Conservation (phyloP, 208 protist species). For the Acanthamoeba lugdunensis region DNA sequence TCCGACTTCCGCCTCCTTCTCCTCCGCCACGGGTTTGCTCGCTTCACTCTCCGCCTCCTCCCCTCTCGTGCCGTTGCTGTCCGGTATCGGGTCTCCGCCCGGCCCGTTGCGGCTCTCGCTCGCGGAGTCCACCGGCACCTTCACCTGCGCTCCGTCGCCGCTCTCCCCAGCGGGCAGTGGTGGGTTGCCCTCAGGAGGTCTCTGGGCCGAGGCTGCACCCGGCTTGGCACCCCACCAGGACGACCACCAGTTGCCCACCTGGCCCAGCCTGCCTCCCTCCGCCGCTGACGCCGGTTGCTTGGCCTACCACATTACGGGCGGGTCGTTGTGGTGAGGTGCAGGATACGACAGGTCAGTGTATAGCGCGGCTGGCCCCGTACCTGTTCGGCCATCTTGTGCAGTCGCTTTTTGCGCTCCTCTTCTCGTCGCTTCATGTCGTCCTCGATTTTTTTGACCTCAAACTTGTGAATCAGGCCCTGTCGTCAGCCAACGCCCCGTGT, state of each 20-base stretch:
- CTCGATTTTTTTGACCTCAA: slow-evolving; percentile 54
- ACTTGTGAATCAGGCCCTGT: slow-evolving; percentile 53
- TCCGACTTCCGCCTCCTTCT: neutral
- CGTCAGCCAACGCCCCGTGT: neutral
- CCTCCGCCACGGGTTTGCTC: neutral
- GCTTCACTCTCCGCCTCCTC: neutral
- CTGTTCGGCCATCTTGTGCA: slow-evolving; percentile 33
- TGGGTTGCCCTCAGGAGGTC: neutral
- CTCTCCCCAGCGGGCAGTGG: neutral
- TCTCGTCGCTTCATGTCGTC: slow-evolving; percentile 30
- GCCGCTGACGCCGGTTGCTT: neutral
- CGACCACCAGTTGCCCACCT: slow-evolving; percentile 29
- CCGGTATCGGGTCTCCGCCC: neutral
- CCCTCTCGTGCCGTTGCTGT: neutral
- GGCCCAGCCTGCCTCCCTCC: neutral
- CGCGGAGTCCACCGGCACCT: too few relatives aligned
- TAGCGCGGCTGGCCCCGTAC: neutral
- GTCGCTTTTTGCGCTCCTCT: slow-evolving; percentile 25
- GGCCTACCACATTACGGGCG: neutral
- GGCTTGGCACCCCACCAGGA: slow-evolving; percentile 37
- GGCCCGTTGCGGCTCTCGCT: too few relatives aligned
- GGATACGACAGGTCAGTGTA: too few relatives aligned
- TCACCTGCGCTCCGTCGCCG: neutral
- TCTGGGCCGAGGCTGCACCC: neutral
- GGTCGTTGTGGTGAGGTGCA: too few relatives aligned